Percentiles rank a stretch among this genome's conserved stretches.
phyloP scores from a whole-genome alignment of 805 yeast genomes.

The Sugiyamaella floridensis region DNA sequence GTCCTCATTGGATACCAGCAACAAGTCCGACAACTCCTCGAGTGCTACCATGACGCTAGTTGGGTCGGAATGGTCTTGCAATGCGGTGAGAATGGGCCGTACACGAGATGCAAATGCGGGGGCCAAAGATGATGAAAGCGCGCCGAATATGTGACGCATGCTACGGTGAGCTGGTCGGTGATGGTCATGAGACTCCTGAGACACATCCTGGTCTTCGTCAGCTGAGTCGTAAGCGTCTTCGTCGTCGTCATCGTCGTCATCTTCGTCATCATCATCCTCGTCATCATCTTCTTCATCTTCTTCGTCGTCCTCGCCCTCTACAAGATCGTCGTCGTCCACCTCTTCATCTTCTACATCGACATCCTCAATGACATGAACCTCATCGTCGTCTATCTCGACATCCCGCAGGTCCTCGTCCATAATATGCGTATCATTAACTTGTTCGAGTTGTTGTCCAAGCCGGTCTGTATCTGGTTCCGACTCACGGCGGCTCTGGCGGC shows the following conservation, averaged over 20 bases:
- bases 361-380: conserved; percentile 3
- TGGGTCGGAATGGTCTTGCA: conserved; percentile 26
- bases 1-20: conserved; percentile 31
- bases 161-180: not conserved
- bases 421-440: no score
- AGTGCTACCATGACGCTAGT: conserved; percentile 27
- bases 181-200: conserved; percentile 20
- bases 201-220: conserved; percentile 20
- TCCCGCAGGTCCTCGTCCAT: no score
- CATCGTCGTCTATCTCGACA: no score
- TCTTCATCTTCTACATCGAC: conserved; percentile 18
- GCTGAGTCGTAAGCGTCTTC: conserved; percentile 27
- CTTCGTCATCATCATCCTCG: conserved; percentile 14
- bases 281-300: conserved; percentile 16
- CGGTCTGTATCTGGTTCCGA: not conserved
- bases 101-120: conserved; percentile 25
- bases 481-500: conserved; percentile 17
- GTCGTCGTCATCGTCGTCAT: conserved; percentile 24
- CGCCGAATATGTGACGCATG: conserved; percentile 14
- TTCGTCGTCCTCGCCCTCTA: conserved; percentile 12
- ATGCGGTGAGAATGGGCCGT: conserved; percentile 18
- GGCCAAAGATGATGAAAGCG: conserved; percentile 19
- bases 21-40: conserved; percentile 29
- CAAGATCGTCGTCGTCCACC: not conserved
- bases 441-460: no score